Base-by-base conservation (phyloP, 73 alveolate genomes). In the Diophrys sp. region DNA sequence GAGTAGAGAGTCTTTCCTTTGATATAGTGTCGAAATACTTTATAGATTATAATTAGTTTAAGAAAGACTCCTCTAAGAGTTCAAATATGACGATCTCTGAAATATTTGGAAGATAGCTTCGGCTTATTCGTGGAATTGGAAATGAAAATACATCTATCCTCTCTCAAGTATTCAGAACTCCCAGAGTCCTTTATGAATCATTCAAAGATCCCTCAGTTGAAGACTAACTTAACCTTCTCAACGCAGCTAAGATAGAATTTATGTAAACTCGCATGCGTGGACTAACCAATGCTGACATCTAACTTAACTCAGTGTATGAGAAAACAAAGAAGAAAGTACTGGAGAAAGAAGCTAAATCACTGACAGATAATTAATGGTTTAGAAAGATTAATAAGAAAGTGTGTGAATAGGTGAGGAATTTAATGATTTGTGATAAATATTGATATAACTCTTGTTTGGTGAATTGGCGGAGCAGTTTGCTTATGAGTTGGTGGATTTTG, bases 81-180 rank as follows among this genome's bases (percentile, higher is more conserved):
- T 74, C 89, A 31, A 90, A 90, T 74, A 81, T 88, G 23, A 85
- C 96, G 33, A 90, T 93, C 11, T 84, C 78, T 33, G 82, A 91
- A 34, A 83, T 93, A 14, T 95, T 95, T 80, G 84, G 92, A 31
- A 73, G 93, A 55, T 93, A 95, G 79, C 74, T 95, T 28, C 78
- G 99, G 70, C 79, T 90, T 54, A 75, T 93, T 73, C 94, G 90
- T 53, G 94, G 95, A 27, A 75, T 93, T 31, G 99, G 99, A 1
- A 78, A 76, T 54, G 95, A 95, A 31, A 86, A 94, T 70, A 91
- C 87, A 1, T 86, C 92, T 31, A 82, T 88, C 23, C 73, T 95
- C 26, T 84, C 84, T 56, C 89, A 85, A 67, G 90, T 90, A 23
- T 95, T 91, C 85, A 70, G 83, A 32, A 91, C 98, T 14, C 98